Conservation (phyloP, 441 rosid genomes). For the Populus hybrid region DNA sequence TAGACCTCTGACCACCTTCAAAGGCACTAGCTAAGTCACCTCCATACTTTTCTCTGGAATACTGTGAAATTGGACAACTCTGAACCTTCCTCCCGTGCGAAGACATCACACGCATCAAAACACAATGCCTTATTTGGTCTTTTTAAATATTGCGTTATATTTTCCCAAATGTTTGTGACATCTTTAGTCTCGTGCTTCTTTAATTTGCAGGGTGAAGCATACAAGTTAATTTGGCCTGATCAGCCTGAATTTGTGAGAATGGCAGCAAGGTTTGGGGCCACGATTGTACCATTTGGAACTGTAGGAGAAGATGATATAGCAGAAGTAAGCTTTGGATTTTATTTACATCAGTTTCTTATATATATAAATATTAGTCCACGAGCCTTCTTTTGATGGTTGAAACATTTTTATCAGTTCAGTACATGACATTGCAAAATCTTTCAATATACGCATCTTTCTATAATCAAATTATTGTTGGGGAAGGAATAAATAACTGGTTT, state of each 20-base stretch:
- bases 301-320: conserved; percentile 90
- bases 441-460: not conserved
- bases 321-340: conserved; percentile 46
- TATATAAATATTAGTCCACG: not conserved
- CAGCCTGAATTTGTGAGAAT: conserved; percentile 87
- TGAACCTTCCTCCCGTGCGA: not conserved
- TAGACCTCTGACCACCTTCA: not conserved
- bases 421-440: not conserved
- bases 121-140: not conserved
- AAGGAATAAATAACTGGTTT: not conserved
- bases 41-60: not conserved
- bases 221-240: conserved; percentile 76
- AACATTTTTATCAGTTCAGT: not conserved
- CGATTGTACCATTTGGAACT: conserved; percentile 83
- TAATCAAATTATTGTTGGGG: not conserved
- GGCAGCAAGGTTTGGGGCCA: conserved; percentile 91
- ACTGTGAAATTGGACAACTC: not conserved
- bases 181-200: conserved; percentile 4
- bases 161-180: not conserved
- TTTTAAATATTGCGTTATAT: not conserved
- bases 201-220: conserved; percentile 67
- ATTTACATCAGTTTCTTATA: not conserved
- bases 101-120: not conserved
- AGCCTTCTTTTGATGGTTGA: not conserved
- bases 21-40: not conserved